These are phyloP conservation scores for Leccinum truebloodii DNA, from an alignment of 768 basidiomycete species.

Conservation along the genomic window DNA sequence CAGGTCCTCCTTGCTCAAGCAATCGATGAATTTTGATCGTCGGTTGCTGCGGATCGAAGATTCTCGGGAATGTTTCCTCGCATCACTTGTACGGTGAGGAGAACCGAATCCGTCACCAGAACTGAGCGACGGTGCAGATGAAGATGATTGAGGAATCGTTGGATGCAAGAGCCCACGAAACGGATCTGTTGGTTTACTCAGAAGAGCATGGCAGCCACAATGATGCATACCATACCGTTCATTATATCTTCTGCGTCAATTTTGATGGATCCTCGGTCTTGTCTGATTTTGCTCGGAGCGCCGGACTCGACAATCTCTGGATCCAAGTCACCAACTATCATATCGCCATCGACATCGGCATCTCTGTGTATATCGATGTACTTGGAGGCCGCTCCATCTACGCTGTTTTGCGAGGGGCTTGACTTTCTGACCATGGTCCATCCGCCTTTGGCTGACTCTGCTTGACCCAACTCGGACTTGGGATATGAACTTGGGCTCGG, in stretches of 20 bases:
- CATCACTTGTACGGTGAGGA: conserved; percentile 30
- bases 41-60: conserved; percentile 77
- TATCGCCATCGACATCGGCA: conserved; percentile 71
- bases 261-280: conserved; percentile 53
- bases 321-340: conserved; percentile 78
- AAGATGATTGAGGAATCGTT: neutral
- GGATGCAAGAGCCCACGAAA: conserved; percentile 53
- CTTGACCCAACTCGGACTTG: conserved; percentile 42
- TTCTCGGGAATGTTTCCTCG: conserved; percentile 68
- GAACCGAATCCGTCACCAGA: conserved; percentile 13
- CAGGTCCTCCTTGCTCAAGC: conserved; percentile 72
- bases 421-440: conserved; percentile 76
- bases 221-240: conserved; percentile 52
- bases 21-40: conserved; percentile 80
- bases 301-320: conserved; percentile 44
- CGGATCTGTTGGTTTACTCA: conserved; percentile 51
- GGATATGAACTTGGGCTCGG: conserved; percentile 79
- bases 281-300: conserved; percentile 42
- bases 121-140: conserved; percentile 5
- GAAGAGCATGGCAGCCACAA: conserved; percentile 23
- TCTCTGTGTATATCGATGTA: conserved; percentile 41
- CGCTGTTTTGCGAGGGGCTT: conserved; percentile 27
- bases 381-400: conserved; percentile 26
- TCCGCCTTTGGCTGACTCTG: conserved; percentile 52
- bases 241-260: conserved; percentile 75